Percentiles rank a stretch among this genome's conserved stretches.
phyloP scores from a whole-genome alignment of 306 rosid genomes.

The Glycyrrhiza uralensis region DNA sequence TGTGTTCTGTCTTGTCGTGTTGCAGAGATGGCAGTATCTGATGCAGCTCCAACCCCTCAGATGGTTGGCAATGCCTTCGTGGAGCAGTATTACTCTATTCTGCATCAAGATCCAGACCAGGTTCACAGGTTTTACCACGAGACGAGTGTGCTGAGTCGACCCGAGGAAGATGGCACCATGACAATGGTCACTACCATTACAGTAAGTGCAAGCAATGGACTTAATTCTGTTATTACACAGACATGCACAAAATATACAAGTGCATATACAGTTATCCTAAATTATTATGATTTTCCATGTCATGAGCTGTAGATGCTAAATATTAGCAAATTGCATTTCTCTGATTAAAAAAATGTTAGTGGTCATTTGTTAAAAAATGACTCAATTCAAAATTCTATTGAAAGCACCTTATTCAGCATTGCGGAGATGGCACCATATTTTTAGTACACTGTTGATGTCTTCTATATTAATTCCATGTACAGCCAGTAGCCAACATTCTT shows the following conservation, averaged over 20 bases:
- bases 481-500: background rate
- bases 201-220: conserved; percentile 28
- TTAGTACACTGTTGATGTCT: background rate
- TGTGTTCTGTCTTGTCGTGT: background rate
- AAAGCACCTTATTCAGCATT: background rate
- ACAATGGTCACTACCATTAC: conserved; percentile 32
- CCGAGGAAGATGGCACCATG: conserved; percentile 51
- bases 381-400: background rate
- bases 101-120: conserved; percentile 31
- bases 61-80: conserved; percentile 59
- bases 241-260: background rate
- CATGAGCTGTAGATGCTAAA: background rate
- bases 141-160: conserved; percentile 54
- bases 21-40: conserved; percentile 58
- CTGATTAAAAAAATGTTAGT: background rate
- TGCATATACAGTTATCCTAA: background rate
- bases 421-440: background rate
- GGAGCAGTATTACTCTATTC: conserved; percentile 43
- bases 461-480: background rate
- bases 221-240: background rate
- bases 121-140: conserved; percentile 51
- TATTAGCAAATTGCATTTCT: background rate
- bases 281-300: background rate
- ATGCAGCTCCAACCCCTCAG: conserved; percentile 35
- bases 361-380: background rate